A percentile compares a stretch with the other conserved stretches of the same genome.
These are phyloP conservation scores for Artemisia annua DNA, from an alignment of 129 eudicot species.

Conservation along the genomic window DNA sequence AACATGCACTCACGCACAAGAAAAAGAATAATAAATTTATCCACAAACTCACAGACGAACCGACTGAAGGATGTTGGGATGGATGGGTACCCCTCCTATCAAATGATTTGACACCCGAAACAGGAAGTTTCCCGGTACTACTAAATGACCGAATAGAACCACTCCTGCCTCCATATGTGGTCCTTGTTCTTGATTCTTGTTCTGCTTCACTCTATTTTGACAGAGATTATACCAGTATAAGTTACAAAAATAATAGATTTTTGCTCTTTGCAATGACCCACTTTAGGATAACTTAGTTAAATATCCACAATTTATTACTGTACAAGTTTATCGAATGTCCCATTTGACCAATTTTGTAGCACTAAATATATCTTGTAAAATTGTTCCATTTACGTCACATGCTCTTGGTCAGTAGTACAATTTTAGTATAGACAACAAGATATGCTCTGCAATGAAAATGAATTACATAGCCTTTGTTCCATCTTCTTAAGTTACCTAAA, in stretches of 20 bases:
- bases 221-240: constrained; percentile 3
- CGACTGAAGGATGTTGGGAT: constrained; percentile 41
- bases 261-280: not conserved
- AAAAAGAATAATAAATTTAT: not conserved
- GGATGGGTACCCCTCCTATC: constrained; percentile 25
- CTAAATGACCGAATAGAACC: constrained; percentile 29
- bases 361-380: no score
- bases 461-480: no score
- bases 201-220: constrained; percentile 48
- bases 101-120: constrained; percentile 10
- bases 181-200: constrained; percentile 28
- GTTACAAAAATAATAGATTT: not conserved
- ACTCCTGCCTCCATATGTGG: constrained; percentile 31
- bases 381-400: no score
- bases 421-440: no score
- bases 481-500: no score
- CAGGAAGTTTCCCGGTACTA: constrained; percentile 22
- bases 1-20: not conserved
- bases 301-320: not conserved
- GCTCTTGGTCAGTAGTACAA: no score
- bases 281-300: not conserved
- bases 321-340: not conserved
- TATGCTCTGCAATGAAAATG: no score
- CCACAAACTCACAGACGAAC: constrained; percentile 51
- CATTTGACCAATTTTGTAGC: no score